Base-by-base conservation (phyloP, 1,284 basidiomycete genomes). In the Xanthoconium separans region DNA sequence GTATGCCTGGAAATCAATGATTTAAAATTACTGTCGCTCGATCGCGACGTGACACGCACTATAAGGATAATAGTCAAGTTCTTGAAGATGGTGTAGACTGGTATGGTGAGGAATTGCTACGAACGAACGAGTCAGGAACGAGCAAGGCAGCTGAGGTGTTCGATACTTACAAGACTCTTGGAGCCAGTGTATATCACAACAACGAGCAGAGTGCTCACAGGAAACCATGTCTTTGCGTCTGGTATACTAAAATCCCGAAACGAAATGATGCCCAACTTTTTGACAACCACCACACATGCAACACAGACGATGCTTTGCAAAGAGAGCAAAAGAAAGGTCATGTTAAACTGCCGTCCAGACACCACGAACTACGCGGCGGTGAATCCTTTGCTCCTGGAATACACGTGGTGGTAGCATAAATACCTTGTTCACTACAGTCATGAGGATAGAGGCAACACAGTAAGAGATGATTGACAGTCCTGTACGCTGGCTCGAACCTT, bases 381-480 rank as follows among this genome's bases (percentile, higher is more conserved):
- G 47, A 56, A 45, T 31, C 42, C 52, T 55, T 30, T 56, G 45
- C 43, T 36, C 24, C 20, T 37, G 18, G 22, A 48, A 41, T 6
- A 37, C 27, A 27, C 22, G 15, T 36, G 30, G 10, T n/a, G 36
- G 27, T 22, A 36, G 24, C 78, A 44, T 58, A 93, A n/a, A n/a
- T n/a, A n/a, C 94, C 81, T 99, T 98, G 80, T 98, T 98, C 58
- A 98, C 85, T 45, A 99, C 84, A 0, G 97, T 99, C 97, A 99
- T 99, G 53, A 95, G 78, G 65, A 99, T 98, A 40, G 93, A 95
- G 3, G 96, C 93, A 29, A 89, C 63, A 70, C 97, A 99, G 73
- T 99, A 99, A 66, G 89, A 92, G 55, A 91, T 59, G 59, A 98
- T 90, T 31, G 95, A 87, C 10, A 89, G 77, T 34, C 87, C 86